Conservation (phyloP, 768 basidiomycete species). For the Lentinula edodes region DNA sequence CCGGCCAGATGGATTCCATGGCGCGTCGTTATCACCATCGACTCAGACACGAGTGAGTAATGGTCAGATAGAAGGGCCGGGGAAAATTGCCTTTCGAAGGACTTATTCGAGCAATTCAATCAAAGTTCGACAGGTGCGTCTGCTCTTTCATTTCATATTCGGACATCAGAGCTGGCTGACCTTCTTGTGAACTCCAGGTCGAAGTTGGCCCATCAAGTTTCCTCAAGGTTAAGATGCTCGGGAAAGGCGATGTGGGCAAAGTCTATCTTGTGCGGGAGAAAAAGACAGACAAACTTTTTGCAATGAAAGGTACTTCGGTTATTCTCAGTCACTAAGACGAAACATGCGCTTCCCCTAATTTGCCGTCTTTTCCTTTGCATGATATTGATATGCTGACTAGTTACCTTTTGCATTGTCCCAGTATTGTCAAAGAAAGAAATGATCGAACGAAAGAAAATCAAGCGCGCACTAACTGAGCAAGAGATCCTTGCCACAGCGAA, state of each 20-base stretch:
- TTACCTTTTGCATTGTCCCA: slow-evolving; percentile 38
- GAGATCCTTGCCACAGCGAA: slow-evolving; percentile 98
- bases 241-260: slow-evolving; percentile 97
- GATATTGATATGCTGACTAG: slow-evolving; percentile 15
- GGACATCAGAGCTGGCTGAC: neutral
- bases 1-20: slow-evolving; percentile 34
- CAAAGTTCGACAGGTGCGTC: slow-evolving; percentile 77
- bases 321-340: neutral
- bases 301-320: slow-evolving; percentile 88
- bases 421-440: slow-evolving; percentile 99
- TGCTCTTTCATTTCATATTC: slow-evolving; percentile 8
- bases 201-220: slow-evolving; percentile 95
- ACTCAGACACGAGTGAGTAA: slow-evolving; percentile 42
- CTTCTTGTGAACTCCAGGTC: slow-evolving; percentile 66
- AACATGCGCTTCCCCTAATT: slow-evolving; percentile 13
- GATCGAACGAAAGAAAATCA: slow-evolving; percentile 99
- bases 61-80: slow-evolving; percentile 42
- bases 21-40: slow-evolving; percentile 26
- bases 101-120: slow-evolving; percentile 99
- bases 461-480: slow-evolving; percentile 96
- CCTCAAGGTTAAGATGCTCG: slow-evolving; percentile 95
- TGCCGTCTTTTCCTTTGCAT: slow-evolving; percentile 1
- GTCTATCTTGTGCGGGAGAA: slow-evolving; percentile 98
- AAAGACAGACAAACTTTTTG: slow-evolving; percentile 92
- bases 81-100: slow-evolving; percentile 74